A percentile compares a stretch with the other conserved stretches of the same genome.
Conservation (phyloP, 345 rosid genomes). For the Eucalyptus dawsonii region DNA sequence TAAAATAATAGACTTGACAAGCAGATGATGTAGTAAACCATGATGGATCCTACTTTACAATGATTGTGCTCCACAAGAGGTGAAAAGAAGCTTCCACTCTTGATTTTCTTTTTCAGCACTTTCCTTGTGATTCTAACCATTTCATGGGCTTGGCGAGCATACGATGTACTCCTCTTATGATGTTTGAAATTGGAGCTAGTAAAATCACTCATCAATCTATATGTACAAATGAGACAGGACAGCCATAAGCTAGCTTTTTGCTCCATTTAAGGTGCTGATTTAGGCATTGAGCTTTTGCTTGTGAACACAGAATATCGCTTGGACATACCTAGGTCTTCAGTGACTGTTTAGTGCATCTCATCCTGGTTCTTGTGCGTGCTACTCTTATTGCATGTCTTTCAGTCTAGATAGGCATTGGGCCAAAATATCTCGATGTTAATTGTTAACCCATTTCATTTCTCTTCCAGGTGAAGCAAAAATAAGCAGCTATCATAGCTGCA, state of each 20-base stretch:
- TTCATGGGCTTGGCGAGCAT: neutral
- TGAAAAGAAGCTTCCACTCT: neutral
- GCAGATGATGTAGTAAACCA: neutral
- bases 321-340: neutral
- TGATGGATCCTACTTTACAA: neutral
- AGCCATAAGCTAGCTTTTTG: neutral
- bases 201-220: neutral
- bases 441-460: neutral
- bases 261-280: neutral
- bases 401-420: neutral
- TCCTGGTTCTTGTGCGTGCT: neutral
- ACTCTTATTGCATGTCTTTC: neutral
- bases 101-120: neutral
- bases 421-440: neutral
- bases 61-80: neutral
- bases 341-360: neutral
- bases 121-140: neutral
- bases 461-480: neutral
- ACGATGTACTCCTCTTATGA: neutral
- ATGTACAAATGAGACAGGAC: neutral
- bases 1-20: neutral
- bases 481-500: neutral
- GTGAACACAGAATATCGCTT: neutral
- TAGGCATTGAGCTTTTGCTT: neutral
- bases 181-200: neutral